Percentiles rank a stretch among this genome's conserved stretches.
phyloP scores from a whole-genome alignment of 768 basidiomycete genomes.

The Tulasnella sp. region DNA sequence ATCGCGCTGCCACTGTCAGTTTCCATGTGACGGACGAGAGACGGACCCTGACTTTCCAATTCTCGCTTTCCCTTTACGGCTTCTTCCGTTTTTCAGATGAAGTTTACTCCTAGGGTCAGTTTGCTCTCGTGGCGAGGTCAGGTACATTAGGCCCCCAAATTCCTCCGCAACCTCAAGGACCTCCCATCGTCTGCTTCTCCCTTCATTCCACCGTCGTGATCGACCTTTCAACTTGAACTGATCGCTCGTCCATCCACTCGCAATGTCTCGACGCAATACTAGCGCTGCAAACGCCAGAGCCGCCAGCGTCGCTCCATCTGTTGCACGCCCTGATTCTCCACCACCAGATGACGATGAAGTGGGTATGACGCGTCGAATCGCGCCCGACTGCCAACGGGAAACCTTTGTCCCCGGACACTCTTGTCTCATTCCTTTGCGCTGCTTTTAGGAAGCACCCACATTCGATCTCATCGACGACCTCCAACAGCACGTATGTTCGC shows the following conservation, averaged over 20 bases:
- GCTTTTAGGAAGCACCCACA: conserved; percentile 48
- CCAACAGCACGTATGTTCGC: conserved; percentile 64
- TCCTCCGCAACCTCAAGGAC: neutral
- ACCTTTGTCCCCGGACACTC: neutral
- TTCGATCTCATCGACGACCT: conserved; percentile 83
- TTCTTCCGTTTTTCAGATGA: no score
- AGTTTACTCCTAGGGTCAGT: neutral
- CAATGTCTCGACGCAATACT: conserved; percentile 24
- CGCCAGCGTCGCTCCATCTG: conserved; percentile 16
- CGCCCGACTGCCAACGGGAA: neutral
- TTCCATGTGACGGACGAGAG: no score
- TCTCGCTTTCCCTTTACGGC: no score
- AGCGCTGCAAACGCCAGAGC: neutral
- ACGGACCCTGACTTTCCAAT: no score
- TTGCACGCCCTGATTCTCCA: neutral
- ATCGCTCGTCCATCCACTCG: neutral
- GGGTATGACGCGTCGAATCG: conserved; percentile 14
- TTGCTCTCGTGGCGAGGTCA: neutral
- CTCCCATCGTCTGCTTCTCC: neutral
- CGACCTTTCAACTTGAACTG: neutral
- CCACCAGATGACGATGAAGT: conserved; percentile 48
- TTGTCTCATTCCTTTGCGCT: neutral
- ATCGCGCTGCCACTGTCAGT: no score
- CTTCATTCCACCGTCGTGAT: neutral
- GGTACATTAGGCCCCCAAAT: neutral